phyloP scores from a whole-genome alignment of 2,329 filamentous ascomycete species.

The Neofusicoccum parvum region DNA sequence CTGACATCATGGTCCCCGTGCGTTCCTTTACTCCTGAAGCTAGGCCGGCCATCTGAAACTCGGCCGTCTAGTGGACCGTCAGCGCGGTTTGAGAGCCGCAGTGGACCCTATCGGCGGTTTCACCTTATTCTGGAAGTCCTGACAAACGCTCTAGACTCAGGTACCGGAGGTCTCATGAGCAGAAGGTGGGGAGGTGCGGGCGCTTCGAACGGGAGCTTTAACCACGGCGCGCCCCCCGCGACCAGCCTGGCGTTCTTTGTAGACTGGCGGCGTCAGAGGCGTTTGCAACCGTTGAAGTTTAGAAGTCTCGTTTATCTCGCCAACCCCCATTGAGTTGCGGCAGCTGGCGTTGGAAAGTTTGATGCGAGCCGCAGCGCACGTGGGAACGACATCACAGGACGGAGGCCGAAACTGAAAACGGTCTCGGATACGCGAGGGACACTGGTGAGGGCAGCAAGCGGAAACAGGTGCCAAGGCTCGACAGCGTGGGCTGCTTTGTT shows the following conservation, averaged over 20 bases:
- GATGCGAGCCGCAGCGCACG: neutral
- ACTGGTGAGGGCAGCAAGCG: neutral
- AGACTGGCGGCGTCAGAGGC: neutral
- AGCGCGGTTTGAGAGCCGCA: neutral
- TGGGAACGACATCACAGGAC: neutral
- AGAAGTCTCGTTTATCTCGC: neutral
- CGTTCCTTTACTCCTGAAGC: conserved; percentile 6
- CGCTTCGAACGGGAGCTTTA: neutral
- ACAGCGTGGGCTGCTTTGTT: neutral
- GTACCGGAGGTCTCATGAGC: neutral
- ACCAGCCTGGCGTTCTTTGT: neutral
- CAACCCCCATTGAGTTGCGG: neutral
- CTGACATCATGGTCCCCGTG: conserved; percentile 19
- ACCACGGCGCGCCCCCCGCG: neutral
- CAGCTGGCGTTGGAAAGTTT: neutral
- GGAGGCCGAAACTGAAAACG: conserved; percentile 4
- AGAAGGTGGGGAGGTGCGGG: neutral
- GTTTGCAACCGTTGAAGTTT: neutral
- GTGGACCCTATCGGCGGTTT: conserved; percentile 12
- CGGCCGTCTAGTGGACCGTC: conserved; percentile 6
- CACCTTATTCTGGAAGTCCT: conserved; percentile 13
- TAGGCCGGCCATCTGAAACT: conserved; percentile 16
- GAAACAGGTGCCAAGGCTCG: neutral
- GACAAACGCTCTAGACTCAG: conserved; percentile 1
- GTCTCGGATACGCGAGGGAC: neutral